A percentile compares a stretch with the other conserved stretches of the same genome.
These are phyloP conservation scores for Trypanosomatidae sp. DNA, from an alignment of 208 protist species.

Conservation along the genomic window DNA sequence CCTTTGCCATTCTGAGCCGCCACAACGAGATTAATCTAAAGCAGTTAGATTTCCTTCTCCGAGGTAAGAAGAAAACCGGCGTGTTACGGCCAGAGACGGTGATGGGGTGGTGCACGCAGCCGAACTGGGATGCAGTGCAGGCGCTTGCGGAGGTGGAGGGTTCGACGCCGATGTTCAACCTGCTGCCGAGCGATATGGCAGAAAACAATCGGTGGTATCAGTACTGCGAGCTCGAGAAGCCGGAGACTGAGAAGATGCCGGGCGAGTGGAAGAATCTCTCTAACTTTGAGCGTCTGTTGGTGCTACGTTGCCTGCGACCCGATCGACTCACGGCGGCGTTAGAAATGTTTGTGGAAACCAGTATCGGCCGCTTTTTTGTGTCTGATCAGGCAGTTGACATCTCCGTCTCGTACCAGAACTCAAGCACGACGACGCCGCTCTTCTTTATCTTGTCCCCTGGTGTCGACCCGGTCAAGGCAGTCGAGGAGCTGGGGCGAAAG, in stretches of 20 bases:
- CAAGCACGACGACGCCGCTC: slow-evolving; percentile 93
- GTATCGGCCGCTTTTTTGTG: slow-evolving; percentile 95
- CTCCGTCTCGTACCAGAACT: slow-evolving; percentile 94
- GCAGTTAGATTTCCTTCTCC: slow-evolving; percentile 95
- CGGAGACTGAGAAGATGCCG: slow-evolving; percentile 92
- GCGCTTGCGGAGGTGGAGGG: slow-evolving; percentile 92
- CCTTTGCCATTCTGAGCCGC: slow-evolving; percentile 92
- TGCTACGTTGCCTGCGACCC: slow-evolving; percentile 96
- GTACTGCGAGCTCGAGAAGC: slow-evolving; percentile 92
- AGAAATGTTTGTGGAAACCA: slow-evolving; percentile 91
- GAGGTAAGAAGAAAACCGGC: slow-evolving; percentile 89
- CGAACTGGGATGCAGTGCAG: slow-evolving; percentile 92
- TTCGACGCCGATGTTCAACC: slow-evolving; percentile 83
- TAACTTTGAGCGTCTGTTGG: slow-evolving; percentile 95
- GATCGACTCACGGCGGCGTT: slow-evolving; percentile 97
- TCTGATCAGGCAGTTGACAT: slow-evolving; percentile 95
- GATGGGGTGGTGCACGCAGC: slow-evolving; percentile 90
- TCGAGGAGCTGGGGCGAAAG: slow-evolving; percentile 95
- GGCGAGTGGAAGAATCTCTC: slow-evolving; percentile 95
- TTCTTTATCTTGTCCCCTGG: slow-evolving; percentile 99
- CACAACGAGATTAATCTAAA: slow-evolving; percentile 80
- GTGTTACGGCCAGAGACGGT: slow-evolving; percentile 89
- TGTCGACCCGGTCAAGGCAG: slow-evolving; percentile 96
- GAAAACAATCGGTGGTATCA: slow-evolving; percentile 93
- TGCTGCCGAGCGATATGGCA: slow-evolving; percentile 87